A percentile compares a stretch with the other conserved stretches of the same genome.
Conservation (phyloP, 2,329 filamentous ascomycete genomes). For the Epichloe glyceriae region DNA sequence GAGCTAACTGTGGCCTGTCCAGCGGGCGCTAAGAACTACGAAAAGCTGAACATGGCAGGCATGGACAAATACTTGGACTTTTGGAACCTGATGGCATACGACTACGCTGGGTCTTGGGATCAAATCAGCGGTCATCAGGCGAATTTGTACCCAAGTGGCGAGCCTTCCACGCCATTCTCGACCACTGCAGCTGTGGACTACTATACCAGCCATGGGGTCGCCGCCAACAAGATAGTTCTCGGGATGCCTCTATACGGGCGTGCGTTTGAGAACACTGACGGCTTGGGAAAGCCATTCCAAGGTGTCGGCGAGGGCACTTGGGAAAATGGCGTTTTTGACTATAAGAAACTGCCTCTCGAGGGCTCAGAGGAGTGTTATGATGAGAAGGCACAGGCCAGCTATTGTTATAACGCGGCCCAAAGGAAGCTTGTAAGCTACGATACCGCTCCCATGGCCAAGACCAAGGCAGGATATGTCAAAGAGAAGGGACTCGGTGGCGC, state of each 20-base stretch:
- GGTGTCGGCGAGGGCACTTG: conserved; percentile 70
- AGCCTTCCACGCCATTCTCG: conserved; percentile 63
- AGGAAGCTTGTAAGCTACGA: conserved; percentile 70
- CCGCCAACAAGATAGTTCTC: conserved; percentile 62
- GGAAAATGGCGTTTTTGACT: conserved; percentile 81
- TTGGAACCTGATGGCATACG: conserved; percentile 81
- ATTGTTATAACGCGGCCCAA: conserved; percentile 54
- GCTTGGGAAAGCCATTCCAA: conserved; percentile 53
- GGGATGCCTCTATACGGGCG: conserved; percentile 91
- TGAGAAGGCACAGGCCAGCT: conserved; percentile 52
- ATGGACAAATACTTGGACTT: conserved; percentile 60
- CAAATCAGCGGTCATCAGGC: conserved; percentile 59
- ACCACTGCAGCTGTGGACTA: conserved; percentile 55
- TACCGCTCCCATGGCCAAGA: conserved; percentile 50
- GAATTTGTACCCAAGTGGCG: conserved; percentile 55
- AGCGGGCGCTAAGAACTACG: conserved; percentile 48
- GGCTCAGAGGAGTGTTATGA: conserved; percentile 56
- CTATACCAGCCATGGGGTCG: conserved; percentile 55
- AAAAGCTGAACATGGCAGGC: conserved; percentile 45
- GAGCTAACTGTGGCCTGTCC: conserved; percentile 53
- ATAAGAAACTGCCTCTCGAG: conserved; percentile 64
- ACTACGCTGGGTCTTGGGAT: conserved; percentile 79
- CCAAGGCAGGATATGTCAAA: conserved; percentile 62
- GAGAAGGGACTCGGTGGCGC: conserved; percentile 59
- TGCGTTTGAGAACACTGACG: conserved; percentile 67